Evolutionary conservation across 768 basidiomycete genomes (phyloP).

Genomic region (Suillus weaverae): DNA sequence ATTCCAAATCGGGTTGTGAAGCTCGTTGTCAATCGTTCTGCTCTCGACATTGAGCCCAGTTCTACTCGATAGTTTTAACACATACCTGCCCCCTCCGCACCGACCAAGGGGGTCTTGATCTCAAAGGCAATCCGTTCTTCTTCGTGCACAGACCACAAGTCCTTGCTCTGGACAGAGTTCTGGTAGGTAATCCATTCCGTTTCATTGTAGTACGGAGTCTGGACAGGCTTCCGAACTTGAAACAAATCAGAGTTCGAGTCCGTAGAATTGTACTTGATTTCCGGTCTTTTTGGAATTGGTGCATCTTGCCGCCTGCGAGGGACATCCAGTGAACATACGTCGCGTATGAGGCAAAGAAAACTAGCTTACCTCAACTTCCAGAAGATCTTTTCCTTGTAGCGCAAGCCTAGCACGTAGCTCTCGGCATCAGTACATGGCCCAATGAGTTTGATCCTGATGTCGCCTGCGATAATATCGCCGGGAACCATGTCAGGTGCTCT

Average conservation of each 20-base stretch:
- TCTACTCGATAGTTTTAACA: not conserved
- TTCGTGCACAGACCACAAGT: slow-evolving; percentile 17
- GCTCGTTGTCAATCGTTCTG: not conserved
- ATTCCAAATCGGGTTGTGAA: slow-evolving; percentile 9
- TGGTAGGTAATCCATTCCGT: not conserved
- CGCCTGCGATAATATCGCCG: not conserved
- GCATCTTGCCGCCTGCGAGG: not conserved
- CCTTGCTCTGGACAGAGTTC: slow-evolving; percentile 9
- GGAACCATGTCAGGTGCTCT: slow-evolving; percentile 1
- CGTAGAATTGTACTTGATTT: not conserved
- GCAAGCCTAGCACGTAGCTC: slow-evolving; percentile 3
- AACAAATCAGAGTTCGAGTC: not conserved
- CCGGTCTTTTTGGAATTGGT: not conserved
- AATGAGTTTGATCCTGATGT: not conserved
- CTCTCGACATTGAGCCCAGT: slow-evolving; percentile 8
- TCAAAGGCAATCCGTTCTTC: slow-evolving; percentile 23
- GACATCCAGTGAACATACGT: not conserved
- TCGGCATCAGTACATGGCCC: not conserved
- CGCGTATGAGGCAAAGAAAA: not conserved
- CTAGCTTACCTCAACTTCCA: not conserved
- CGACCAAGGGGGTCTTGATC: slow-evolving; percentile 3
- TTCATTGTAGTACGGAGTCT: not conserved
- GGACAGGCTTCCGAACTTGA: not conserved
- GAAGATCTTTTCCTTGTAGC: slow-evolving; percentile 1
- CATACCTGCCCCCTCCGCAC: not conserved